phyloP scores from a whole-genome alignment of 1,284 basidiomycete genomes.

The Hemileia vastatrix region DNA sequence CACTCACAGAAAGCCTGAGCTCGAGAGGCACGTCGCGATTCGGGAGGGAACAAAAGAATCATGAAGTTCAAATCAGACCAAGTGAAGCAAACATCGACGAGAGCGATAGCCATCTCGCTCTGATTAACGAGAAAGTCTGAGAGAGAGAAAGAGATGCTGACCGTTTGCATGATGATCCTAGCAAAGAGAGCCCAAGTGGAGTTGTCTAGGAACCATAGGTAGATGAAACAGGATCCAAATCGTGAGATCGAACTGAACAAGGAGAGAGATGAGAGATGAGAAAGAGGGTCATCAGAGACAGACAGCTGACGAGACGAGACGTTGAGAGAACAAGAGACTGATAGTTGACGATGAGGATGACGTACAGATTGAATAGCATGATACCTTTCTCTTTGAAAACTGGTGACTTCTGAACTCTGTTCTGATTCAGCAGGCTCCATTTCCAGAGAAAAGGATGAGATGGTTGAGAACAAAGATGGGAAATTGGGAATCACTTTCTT shows the following conservation, averaged over 20 bases:
- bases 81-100: too few species aligned
- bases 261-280: background rate
- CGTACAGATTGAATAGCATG: background rate
- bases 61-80: background rate
- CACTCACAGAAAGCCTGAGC: background rate
- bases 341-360: background rate
- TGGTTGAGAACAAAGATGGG: too few species aligned
- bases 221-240: conserved; percentile 32
- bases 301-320: background rate
- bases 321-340: too few species aligned
- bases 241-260: conserved; percentile 30
- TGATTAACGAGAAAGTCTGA: too few species aligned
- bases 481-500: too few species aligned
- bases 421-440: too few species aligned
- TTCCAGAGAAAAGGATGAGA: too few species aligned
- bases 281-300: background rate
- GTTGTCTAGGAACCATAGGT: conserved; percentile 33
- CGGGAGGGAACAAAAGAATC: background rate
- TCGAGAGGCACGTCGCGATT: background rate
- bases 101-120: too few species aligned
- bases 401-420: background rate
- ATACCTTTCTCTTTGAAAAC: background rate
- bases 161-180: conserved; percentile 26
- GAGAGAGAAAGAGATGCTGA: background rate
- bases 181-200: conserved; percentile 27